Evolutionary conservation across 164 flowering plant genomes (phyloP).

Genomic region (Kingdonia uniflora): DNA sequence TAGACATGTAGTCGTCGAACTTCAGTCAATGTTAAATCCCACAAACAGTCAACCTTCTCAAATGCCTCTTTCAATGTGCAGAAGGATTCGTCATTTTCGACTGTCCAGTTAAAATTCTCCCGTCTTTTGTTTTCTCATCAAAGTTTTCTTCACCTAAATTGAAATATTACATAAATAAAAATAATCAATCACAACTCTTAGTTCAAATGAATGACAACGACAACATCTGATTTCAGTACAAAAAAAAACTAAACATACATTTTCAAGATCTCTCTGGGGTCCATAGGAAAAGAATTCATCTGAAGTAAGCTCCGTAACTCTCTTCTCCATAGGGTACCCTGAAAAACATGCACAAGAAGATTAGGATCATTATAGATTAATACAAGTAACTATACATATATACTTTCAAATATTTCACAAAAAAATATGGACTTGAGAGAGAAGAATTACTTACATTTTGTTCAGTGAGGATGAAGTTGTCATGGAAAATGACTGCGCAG

Average conservation of each 20-base stretch:
- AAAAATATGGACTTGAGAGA: not conserved
- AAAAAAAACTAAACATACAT: constrained; percentile 8
- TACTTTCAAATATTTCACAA: not conserved
- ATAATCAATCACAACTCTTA: not conserved
- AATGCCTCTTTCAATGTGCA: constrained; percentile 87
- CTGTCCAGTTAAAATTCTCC: constrained; percentile 63
- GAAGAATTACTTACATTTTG: constrained; percentile 32
- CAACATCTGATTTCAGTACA: not conserved
- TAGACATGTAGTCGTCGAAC: constrained; percentile 66
- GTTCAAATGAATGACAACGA: no score
- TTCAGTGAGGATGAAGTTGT: constrained; percentile 49
- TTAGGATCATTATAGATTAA: not conserved
- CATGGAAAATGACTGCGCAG: constrained; percentile 75
- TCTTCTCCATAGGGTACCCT: constrained; percentile 63
- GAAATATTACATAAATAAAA: not conserved
- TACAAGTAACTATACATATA: not conserved
- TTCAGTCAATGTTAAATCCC: constrained; percentile 94
- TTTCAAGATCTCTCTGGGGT: constrained; percentile 47
- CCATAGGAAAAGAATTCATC: constrained; percentile 68
- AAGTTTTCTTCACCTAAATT: constrained; percentile 35
- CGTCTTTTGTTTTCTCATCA: constrained; percentile 74
- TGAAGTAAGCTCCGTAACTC: constrained; percentile 57
- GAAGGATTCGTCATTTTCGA: constrained; percentile 53
- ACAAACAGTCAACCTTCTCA: constrained; percentile 47
- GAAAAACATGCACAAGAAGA: constrained; percentile 10